These are phyloP conservation scores for Helicocarpus griseus DNA, from an alignment of 2,329 filamentous ascomycete genomes.

Conservation along the genomic window DNA sequence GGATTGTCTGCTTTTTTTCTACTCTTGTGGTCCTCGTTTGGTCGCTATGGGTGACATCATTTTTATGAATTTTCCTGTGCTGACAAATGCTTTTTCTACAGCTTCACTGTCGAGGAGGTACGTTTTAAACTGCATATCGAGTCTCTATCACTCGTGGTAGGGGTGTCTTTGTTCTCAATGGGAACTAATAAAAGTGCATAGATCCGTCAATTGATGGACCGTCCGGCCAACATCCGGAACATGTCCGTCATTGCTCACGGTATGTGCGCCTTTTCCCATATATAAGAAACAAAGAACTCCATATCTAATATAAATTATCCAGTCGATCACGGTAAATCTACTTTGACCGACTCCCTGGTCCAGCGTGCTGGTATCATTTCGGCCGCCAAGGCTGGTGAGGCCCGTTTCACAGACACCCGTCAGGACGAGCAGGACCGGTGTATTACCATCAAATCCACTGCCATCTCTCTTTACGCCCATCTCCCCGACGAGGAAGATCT, in stretches of 20 bases:
- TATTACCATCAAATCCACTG: slow-evolving; percentile 99
- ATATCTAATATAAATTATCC: slow-evolving; percentile 7
- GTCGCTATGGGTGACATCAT: neutral
- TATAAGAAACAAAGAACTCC: neutral
- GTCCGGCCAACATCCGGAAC: slow-evolving; percentile 63
- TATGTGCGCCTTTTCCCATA: slow-evolving; percentile 29
- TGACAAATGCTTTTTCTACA: slow-evolving; percentile 35
- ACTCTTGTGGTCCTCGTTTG: slow-evolving; percentile 3
- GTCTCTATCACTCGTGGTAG: neutral
- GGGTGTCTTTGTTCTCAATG: neutral
- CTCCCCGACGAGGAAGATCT: slow-evolving; percentile 74
- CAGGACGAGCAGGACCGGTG: slow-evolving; percentile 98
- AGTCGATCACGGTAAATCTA: slow-evolving; percentile 99
- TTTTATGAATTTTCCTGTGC: slow-evolving; percentile 9
- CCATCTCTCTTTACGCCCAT: slow-evolving; percentile 93
- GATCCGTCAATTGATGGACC: slow-evolving; percentile 42
- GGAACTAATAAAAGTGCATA: slow-evolving; percentile 11
- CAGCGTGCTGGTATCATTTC: slow-evolving; percentile 99
- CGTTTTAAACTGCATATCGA: slow-evolving; percentile 22
- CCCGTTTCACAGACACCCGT: slow-evolving; percentile 93
- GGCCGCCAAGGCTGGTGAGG: slow-evolving; percentile 90
- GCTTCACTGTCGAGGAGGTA: slow-evolving; percentile 95
- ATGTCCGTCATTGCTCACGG: slow-evolving; percentile 99
- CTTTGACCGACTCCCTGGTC: slow-evolving; percentile 96
- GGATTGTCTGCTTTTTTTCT: slow-evolving; percentile 5